Base-by-base conservation (phyloP, 306 rosid genomes). In the Datisca glomerata region DNA sequence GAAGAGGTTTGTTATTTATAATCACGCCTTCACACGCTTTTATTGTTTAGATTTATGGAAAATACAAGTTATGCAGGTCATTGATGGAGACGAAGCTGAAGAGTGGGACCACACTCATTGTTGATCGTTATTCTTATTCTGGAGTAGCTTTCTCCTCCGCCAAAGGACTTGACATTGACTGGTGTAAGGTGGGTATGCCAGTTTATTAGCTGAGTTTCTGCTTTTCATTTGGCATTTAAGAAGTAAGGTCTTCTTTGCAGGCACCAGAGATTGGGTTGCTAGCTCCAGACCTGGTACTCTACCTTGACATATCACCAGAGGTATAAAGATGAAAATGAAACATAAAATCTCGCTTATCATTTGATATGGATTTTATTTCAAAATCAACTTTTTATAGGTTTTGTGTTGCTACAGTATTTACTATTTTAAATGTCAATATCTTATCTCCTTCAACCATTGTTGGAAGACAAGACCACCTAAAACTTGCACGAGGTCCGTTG, bases 101-200 rank as follows among this genome's bases (percentile, higher is more conserved):
- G 65, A 33, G 77, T 53, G 97, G 97, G 49, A 89, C 69, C 53
- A 83, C 86, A 2, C 82, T 89, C 50, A 74, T 89, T 59, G 91
- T 89, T 33, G 97, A 89, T 64, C 95, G 93, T 58, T 89, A 89
- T 70, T 83, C 95, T 47, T 89, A 70, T 55, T 89, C 95, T n/a
- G 95, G 97, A 14, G 95, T 83, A 56, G 95, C 97, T 49, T 89
- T 77, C 75, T 89, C 97, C 7, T 66, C 91, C 8, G 83, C 97
- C 27, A 83, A 89, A 61, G 97, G 97, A 63, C 84, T 89, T 38
- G 73, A 57, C 29, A 31, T 83, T 44, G 86, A 74, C 38, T 89
- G 97, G 97, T 89, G 97, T 23, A 89, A 83, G 97, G 95, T 89
- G 56, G 49, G 45, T 44, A 40, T 24, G 7, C 23, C 14, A 27